phyloP scores from a whole-genome alignment of 192 early-diverging fungal genomes.

The Coemansia umbellata region DNA sequence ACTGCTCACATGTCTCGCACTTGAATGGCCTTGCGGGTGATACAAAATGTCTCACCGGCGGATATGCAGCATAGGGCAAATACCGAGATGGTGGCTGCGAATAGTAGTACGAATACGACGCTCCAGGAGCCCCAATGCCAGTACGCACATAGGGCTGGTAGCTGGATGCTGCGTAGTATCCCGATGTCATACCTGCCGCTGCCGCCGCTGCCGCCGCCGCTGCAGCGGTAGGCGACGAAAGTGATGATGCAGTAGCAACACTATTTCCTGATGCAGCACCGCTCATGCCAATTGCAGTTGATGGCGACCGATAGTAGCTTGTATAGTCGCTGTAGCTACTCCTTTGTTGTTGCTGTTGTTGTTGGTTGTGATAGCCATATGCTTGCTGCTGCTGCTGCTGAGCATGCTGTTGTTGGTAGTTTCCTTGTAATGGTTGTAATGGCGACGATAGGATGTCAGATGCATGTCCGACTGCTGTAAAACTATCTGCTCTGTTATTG shows the following conservation, averaged over 20 bases:
- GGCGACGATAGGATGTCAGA: slow-evolving; percentile 6
- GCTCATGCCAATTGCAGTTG: slow-evolving; percentile 25
- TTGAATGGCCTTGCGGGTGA: slow-evolving; percentile 54
- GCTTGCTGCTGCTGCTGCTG: slow-evolving; percentile 10
- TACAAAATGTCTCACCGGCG: slow-evolving; percentile 49
- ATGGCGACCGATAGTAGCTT: slow-evolving; percentile 46
- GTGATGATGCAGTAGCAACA: neutral
- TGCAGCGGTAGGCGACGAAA: neutral
- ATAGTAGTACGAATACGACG: slow-evolving; percentile 42
- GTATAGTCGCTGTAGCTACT: slow-evolving; percentile 45
- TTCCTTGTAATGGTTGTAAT: slow-evolving; percentile 15
- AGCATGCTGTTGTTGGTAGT: slow-evolving; percentile 2
- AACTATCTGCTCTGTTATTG: neutral
- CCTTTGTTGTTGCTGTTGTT: slow-evolving; percentile 16
- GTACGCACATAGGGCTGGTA: slow-evolving; percentile 49
- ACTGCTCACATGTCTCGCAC: slow-evolving; percentile 52
- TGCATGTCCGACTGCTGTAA: slow-evolving; percentile 2
- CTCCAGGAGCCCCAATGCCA: neutral
- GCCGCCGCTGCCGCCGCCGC: slow-evolving; percentile 12
- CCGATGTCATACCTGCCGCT: slow-evolving; percentile 32
- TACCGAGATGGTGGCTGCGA: slow-evolving; percentile 40
- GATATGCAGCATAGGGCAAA: slow-evolving; percentile 44
- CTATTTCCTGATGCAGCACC: neutral
- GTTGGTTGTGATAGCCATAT: neutral
- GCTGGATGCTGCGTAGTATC: slow-evolving; percentile 35